A percentile compares a stretch with the other conserved stretches of the same genome.
Evolutionary conservation across 139 green algal genomes (phyloP).

Genomic region (Micractinium conductrix): DNA sequence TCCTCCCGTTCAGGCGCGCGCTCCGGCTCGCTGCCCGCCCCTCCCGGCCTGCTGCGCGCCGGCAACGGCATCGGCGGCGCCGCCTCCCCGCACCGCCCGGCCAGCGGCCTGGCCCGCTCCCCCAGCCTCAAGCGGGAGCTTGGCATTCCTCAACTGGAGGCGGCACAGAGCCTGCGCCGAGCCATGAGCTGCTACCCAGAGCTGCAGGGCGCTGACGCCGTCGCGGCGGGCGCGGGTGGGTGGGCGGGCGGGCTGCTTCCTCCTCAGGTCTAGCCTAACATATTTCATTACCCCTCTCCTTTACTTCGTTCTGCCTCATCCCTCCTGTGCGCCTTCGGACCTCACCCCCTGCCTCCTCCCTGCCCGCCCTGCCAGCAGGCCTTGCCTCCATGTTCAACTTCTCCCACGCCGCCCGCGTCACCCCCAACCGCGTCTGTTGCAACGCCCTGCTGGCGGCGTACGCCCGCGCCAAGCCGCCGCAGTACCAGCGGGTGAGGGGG

Average conservation of each 20-base stretch:
- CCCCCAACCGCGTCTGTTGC: conserved; percentile 83
- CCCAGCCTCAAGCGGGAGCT: conserved; percentile 21
- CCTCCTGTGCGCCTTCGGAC: not conserved
- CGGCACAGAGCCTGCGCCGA: conserved; percentile 21
- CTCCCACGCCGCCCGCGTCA: conserved; percentile 50
- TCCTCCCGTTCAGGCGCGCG: not conserved
- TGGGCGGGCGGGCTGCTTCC: not conserved
- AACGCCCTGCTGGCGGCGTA: conserved; percentile 91
- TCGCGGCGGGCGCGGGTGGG: not conserved
- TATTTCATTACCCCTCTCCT: not conserved
- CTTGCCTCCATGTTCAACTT: conserved; percentile 44
- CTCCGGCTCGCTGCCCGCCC: not conserved
- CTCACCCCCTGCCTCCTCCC: not conserved
- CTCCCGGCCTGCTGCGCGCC: not conserved
- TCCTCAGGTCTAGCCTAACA: not conserved
- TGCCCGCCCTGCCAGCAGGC: not conserved
- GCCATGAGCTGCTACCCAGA: conserved; percentile 48
- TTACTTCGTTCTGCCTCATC: too few relatives aligned
- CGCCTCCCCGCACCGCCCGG: not conserved
- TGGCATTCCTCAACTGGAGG: conserved; percentile 17
- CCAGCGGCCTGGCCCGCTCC: not conserved
- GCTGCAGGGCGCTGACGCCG: not conserved
- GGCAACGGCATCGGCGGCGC: not conserved
- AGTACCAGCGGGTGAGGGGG: conserved; percentile 45
- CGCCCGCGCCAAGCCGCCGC: conserved; percentile 72